A percentile compares a stretch with the other conserved stretches of the same genome.
These are phyloP conservation scores for Fusarium hostae DNA, from an alignment of 2,329 filamentous ascomycete genomes.

Conservation along the genomic window DNA sequence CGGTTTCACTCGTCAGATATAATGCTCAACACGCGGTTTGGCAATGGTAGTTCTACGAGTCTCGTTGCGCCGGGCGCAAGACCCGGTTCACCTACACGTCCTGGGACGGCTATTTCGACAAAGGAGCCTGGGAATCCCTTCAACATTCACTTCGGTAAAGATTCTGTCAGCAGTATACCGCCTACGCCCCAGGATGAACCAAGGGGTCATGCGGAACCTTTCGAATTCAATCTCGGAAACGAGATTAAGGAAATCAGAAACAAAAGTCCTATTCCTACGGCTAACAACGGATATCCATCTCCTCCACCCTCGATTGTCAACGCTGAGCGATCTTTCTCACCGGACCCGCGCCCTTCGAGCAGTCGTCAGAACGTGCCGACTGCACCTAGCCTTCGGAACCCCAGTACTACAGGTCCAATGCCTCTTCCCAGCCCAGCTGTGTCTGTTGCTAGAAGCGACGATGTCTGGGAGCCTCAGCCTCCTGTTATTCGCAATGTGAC, in stretches of 20 bases:
- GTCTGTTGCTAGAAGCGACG: constrained; percentile 55
- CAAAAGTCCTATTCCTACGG: constrained; percentile 7
- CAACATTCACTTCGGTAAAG: constrained; percentile 58
- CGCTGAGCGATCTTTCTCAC: constrained; percentile 44
- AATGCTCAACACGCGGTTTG: constrained; percentile 52
- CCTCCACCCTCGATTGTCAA: constrained; percentile 52
- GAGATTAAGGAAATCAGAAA: constrained; percentile 21
- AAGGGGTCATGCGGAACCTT: constrained; percentile 56
- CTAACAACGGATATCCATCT: constrained; percentile 50
- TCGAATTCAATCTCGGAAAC: constrained; percentile 49
- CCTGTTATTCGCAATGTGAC: constrained; percentile 60
- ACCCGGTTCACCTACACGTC: constrained; percentile 46
- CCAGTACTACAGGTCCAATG: constrained; percentile 45
- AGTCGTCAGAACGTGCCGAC: constrained; percentile 36
- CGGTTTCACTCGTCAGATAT: constrained; percentile 53
- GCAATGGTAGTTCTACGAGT: constrained; percentile 51
- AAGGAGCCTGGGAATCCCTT: constrained; percentile 59
- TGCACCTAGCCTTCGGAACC: constrained; percentile 43
- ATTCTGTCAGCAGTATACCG: constrained; percentile 42
- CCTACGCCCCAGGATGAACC: constrained; percentile 35
- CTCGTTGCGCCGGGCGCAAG: constrained; percentile 47
- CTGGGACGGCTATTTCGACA: constrained; percentile 49
- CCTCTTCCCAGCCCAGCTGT: constrained; percentile 57
- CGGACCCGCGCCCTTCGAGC: constrained; percentile 30
- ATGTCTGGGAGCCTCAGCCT: constrained; percentile 49